A percentile compares a stretch with the other conserved stretches of the same genome.
Evolutionary conservation across 2,329 filamentous ascomycete genomes (phyloP).

Genomic region (Pseudocercospora fuligena): DNA sequence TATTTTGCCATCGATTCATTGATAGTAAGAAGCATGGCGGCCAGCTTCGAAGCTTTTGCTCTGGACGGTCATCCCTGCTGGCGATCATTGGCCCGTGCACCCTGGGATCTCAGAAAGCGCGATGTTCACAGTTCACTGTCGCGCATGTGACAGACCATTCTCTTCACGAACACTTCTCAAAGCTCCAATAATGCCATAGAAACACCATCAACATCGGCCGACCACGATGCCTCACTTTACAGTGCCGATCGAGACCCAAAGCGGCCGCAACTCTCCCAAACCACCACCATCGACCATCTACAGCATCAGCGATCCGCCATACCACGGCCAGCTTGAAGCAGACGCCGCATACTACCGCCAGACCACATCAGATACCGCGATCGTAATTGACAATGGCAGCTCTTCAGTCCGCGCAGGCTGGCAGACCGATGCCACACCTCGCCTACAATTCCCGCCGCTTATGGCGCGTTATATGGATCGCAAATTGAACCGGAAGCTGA

Average conservation of each 20-base stretch:
- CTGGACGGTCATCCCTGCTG: background rate
- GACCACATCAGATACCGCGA: slow-evolving; percentile 69
- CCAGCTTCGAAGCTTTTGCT: no score
- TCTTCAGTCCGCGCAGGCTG: slow-evolving; percentile 89
- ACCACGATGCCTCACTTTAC: slow-evolving; percentile 44
- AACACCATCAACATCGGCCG: background rate
- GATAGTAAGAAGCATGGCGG: no score
- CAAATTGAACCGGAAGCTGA: slow-evolving; percentile 88
- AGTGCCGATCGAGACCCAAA: slow-evolving; percentile 34
- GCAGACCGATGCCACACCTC: slow-evolving; percentile 87
- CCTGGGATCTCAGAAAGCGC: background rate
- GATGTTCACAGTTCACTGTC: background rate
- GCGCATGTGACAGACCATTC: no score
- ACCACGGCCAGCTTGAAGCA: slow-evolving; percentile 62
- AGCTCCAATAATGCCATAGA: slow-evolving; percentile 13
- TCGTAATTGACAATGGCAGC: slow-evolving; percentile 98
- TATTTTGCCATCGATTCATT: no score
- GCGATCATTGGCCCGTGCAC: background rate
- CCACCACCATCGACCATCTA: slow-evolving; percentile 58
- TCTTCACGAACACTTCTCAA: no score
- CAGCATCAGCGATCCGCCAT: slow-evolving; percentile 62
- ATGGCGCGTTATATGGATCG: slow-evolving; percentile 95
- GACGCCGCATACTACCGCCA: slow-evolving; percentile 72
- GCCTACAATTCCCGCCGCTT: slow-evolving; percentile 81
- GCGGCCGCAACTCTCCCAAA: slow-evolving; percentile 53